phyloP scores from a whole-genome alignment of 805 yeast genomes.

The Myxozyma neotropica region DNA sequence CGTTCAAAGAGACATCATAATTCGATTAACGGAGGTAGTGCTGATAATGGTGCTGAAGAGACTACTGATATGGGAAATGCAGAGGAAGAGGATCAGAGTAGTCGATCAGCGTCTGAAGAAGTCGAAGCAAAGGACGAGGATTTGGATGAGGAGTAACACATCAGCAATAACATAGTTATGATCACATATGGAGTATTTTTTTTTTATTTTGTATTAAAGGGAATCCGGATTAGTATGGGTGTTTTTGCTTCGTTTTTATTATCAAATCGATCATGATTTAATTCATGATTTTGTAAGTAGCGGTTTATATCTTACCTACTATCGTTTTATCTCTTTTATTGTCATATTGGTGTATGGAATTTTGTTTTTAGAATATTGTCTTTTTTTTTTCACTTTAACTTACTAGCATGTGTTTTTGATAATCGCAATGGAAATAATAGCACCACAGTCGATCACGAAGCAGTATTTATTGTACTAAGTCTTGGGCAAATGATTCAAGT shows the following conservation, averaged over 20 bases:
- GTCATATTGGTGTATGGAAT: not conserved
- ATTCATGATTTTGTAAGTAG: slow-evolving; percentile 1
- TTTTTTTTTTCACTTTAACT: not conserved
- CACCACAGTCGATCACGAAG: not conserved
- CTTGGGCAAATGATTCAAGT: too few species aligned
- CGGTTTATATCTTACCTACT: not conserved
- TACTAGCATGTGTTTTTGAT: not conserved
- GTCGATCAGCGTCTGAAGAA: slow-evolving; percentile 13
- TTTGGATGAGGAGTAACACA: not conserved
- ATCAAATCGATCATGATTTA: not conserved
- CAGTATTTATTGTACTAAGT: too few species aligned
- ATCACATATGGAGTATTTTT: not conserved
- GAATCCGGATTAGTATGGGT: not conserved
- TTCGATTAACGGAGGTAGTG: not conserved
- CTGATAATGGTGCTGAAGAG: slow-evolving; percentile 3
- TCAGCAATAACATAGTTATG: not conserved
- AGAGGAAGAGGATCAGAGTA: slow-evolving; percentile 14
- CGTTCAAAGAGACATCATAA: slow-evolving; percentile 23
- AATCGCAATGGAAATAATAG: not conserved
- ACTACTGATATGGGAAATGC: not conserved
- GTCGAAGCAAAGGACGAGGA: slow-evolving; percentile 11
- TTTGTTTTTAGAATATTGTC: not conserved
- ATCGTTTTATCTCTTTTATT: not conserved
- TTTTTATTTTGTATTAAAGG: not conserved
- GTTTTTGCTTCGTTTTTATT: not conserved